Base-by-base conservation (phyloP, 495 filamentous ascomycete species). In the Xylaria nigripes region DNA sequence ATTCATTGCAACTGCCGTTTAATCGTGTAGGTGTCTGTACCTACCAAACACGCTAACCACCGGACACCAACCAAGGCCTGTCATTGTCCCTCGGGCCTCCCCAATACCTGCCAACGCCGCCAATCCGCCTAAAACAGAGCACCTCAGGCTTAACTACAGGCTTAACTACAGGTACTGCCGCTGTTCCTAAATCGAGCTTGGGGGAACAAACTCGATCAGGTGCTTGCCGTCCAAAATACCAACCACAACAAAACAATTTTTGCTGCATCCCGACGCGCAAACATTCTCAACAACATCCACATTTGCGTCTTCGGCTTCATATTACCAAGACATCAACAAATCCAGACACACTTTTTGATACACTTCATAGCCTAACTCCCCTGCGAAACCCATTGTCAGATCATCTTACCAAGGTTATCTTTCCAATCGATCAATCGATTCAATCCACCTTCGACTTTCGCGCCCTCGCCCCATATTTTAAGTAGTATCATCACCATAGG, bases 161-260 rank as follows among this genome's bases (percentile, higher is more conserved):
- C 36, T 5, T 3, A 13, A 18, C n/a, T 40, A 40, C 32, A 36
- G 32, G 32, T 15, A 5, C 32, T 36, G 4, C 32, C 15, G 32
- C 6, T 12, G 32, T 36, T 13, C 13, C 5, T 36, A 36, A 36
- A 25, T 44, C 27, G 30, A 5, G 8, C 32, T 48, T 36, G 13
- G 52, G 53, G 25, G 21, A 41, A 49, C 1, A 50, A 54, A 24
- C 52, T 60, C 58, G 44, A 55, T 18, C 10, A 40, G 36, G 36
- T 57, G 57, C 48, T 32, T 51, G 45, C 30, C 50, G 48, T 51
- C 50, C 58, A 50, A 64, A 64, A 62, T 62, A 57, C 62, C 44
- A 4, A 57, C 45, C n/a, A 60, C 44, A 55, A 62, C 55, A 66
- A 66, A 59, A 60, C 61, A 64, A 57, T 62, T 64, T 67, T 67